Base-by-base conservation (phyloP, 208 protist species). In the Crithidia sp. region DNA sequence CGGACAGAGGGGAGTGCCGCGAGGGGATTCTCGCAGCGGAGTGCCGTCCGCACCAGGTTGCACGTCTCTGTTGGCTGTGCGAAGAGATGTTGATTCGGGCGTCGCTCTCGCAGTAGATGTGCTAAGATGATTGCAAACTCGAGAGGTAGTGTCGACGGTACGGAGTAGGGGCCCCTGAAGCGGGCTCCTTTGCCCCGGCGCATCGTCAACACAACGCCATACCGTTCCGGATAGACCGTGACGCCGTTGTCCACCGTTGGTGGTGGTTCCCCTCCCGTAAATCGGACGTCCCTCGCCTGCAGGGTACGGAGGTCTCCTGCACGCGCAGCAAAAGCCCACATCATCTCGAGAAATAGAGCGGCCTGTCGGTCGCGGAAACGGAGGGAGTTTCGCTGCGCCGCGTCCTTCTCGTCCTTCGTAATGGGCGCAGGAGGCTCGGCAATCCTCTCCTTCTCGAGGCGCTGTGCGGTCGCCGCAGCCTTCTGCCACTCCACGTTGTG, bases 261-360 rank as follows among this genome's bases (percentile, higher is more conserved):
- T 7, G 54, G 54, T 17, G 54, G 54, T 39, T 39, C 54, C 17
- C 16, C 54, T 5, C 54, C 28, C 54, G 54, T 58, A 9, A 58
- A 58, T 37, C 54, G 54, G 7, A 58, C 54, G 54, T 17, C 54
- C 54, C 54, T 6, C 8, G 8, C 6, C 16, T 58, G 54, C 5
- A 58, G 28, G 6, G 54, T 58, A 9, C 54, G 54, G 6, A 58
- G 9, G 16, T 58, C 54, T 17, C 54, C 54, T 58, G 54, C 54
- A 17, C 54, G 17, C 54, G 28, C 16, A 17, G 54, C 54, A n/a
- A 58, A 58, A 5, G 54, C 54, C 54, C 54, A 58, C 54, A 58
- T 58, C 54, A 58, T 58, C 28, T 58, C 54, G 8, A 58, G 54
- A 14, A 37, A 58, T 5, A 58, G 16, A 37, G 54, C 7, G 9